A percentile compares a stretch with the other conserved stretches of the same genome.
Evolutionary conservation across 495 filamentous ascomycete genomes (phyloP).

Genomic region (Hyaloscypha finlandica): DNA sequence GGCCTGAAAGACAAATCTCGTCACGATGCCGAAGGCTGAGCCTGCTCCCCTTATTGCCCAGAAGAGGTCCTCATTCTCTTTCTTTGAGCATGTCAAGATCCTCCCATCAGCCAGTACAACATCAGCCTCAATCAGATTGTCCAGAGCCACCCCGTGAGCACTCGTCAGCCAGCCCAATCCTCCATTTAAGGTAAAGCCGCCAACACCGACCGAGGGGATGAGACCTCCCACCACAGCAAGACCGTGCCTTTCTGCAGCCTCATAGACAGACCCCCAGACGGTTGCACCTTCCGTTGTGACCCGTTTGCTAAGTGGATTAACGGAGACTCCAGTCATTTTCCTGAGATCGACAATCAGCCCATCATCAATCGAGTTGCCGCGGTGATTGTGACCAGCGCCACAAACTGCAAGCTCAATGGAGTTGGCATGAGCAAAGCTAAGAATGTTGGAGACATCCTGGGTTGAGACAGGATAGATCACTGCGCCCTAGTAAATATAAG

Average conservation of each 20-base stretch:
- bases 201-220: slow-evolving; percentile 59
- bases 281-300: not conserved
- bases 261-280: slow-evolving; percentile 56
- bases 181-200: slow-evolving; percentile 57
- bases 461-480: slow-evolving; percentile 43
- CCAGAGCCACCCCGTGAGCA: slow-evolving; percentile 51
- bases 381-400: slow-evolving; percentile 55
- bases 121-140: slow-evolving; percentile 51
- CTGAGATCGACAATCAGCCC: slow-evolving; percentile 49
- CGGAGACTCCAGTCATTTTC: not conserved
- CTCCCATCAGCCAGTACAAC: slow-evolving; percentile 54
- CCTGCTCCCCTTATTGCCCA: slow-evolving; percentile 53
- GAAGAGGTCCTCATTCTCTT: slow-evolving; percentile 47
- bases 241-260: slow-evolving; percentile 45
- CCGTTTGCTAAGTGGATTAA: not conserved
- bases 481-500: slow-evolving; percentile 41
- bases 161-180: slow-evolving; percentile 48
- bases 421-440: slow-evolving; percentile 47
- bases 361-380: slow-evolving; percentile 40
- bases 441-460: slow-evolving; percentile 41
- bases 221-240: slow-evolving; percentile 60
- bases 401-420: slow-evolving; percentile 48
- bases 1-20: slow-evolving; percentile 9
- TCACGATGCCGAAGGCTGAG: slow-evolving; percentile 48
- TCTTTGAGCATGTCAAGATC: slow-evolving; percentile 37